Percentiles rank a stretch among this genome's conserved stretches.
Conservation (phyloP, 202 grass and related monocot species). For the Miscanthus sacchariflorus region DNA sequence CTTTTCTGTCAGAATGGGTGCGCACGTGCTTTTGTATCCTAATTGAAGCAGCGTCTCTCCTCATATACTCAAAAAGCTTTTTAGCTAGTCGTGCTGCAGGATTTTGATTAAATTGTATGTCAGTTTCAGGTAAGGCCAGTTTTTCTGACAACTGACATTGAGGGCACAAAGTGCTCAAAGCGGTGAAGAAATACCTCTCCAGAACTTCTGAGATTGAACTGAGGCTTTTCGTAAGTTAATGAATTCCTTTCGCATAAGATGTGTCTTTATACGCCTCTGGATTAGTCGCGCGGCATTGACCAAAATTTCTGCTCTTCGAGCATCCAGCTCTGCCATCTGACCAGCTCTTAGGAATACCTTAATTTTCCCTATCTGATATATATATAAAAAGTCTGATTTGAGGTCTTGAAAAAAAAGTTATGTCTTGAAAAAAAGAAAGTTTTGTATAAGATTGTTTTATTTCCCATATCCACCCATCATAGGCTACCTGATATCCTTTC, state of each 20-base stretch:
- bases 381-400: constrained; percentile 32
- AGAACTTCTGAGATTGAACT: constrained; percentile 83
- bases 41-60: constrained; percentile 87
- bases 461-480: constrained; percentile 32
- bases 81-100: constrained; percentile 74
- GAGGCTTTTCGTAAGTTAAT: constrained; percentile 64
- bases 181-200: constrained; percentile 70
- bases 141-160: constrained; percentile 4
- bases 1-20: constrained; percentile 75
- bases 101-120: constrained; percentile 38
- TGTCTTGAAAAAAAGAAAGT: constrained; percentile 37
- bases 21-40: constrained; percentile 87
- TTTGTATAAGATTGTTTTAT: constrained; percentile 9
- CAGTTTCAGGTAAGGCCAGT: constrained; percentile 40
- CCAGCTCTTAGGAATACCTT: constrained; percentile 97
- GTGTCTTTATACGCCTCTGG: constrained; percentile 84
- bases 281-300: constrained; percentile 70
- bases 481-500: constrained; percentile 91
- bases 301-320: constrained; percentile 92
- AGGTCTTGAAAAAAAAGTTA: constrained; percentile 23
- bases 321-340: constrained; percentile 96
- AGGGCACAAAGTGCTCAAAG: constrained; percentile 19
- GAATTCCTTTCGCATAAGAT: constrained; percentile 83
- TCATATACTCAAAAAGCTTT: constrained; percentile 76
- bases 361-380: constrained; percentile 89